Evolutionary conservation across 1,139 yeast genomes (phyloP).

Genomic region (Yamadazyma mexicana): DNA sequence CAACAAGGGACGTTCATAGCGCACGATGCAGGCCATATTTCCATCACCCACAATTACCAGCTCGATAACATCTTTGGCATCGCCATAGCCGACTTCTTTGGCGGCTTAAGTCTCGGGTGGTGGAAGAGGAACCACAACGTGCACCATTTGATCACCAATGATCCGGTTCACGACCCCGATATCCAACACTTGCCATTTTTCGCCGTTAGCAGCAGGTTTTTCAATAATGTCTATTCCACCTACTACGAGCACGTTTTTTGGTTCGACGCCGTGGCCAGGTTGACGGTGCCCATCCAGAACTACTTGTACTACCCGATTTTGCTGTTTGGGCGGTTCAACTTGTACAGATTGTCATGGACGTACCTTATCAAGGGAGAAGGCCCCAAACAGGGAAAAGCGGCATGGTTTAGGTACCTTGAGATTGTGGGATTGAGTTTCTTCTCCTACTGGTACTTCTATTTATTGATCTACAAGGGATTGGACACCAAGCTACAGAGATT

Average conservation of each 20-base stretch:
- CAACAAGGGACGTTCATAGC: slow-evolving; percentile 87
- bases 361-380: slow-evolving; percentile 72
- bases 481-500: slow-evolving; percentile 54
- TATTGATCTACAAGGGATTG: slow-evolving; percentile 52
- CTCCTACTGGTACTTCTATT: slow-evolving; percentile 78
- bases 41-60: slow-evolving; percentile 79
- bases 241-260: slow-evolving; percentile 67
- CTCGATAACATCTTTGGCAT: slow-evolving; percentile 77
- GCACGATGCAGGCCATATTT: slow-evolving; percentile 87
- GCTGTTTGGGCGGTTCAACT: slow-evolving; percentile 81
- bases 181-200: slow-evolving; percentile 91
- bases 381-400: slow-evolving; percentile 78
- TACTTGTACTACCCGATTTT: slow-evolving; percentile 76
- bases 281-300: slow-evolving; percentile 62
- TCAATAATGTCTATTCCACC: slow-evolving; percentile 72
- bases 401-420: slow-evolving; percentile 83
- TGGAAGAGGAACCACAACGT: slow-evolving; percentile 94
- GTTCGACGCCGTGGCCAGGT: slow-evolving; percentile 66
- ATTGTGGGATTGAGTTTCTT: slow-evolving; percentile 66
- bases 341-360: slow-evolving; percentile 79
- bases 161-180: slow-evolving; percentile 92
- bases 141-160: slow-evolving; percentile 85
- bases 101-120: slow-evolving; percentile 92
- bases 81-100: slow-evolving; percentile 71
- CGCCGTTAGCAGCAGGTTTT: slow-evolving; percentile 74